phyloP scores from a whole-genome alignment of 169 alveolate genomes.

The Babesia sp. region DNA sequence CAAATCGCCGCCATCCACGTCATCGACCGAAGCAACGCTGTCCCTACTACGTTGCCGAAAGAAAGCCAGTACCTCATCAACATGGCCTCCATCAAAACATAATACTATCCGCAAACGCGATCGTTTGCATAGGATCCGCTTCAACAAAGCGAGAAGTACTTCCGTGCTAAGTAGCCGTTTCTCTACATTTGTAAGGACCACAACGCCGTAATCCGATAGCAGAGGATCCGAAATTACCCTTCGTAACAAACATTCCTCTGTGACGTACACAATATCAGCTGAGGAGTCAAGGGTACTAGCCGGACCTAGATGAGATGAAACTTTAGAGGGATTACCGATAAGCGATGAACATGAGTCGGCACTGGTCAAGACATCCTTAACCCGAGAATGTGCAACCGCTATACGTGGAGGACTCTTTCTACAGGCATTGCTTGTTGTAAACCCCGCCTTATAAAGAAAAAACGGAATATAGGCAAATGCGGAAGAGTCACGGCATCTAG shows the following conservation, averaged over 20 bases:
- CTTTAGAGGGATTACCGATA: slow-evolving; percentile 25
- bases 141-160: slow-evolving; percentile 59
- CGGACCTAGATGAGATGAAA: slow-evolving; percentile 6
- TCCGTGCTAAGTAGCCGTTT: slow-evolving; percentile 65
- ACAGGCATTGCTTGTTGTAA: slow-evolving; percentile 7
- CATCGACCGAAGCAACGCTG: too few species aligned
- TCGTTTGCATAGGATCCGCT: slow-evolving; percentile 26
- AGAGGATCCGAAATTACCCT: slow-evolving; percentile 70
- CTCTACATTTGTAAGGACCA: slow-evolving; percentile 66
- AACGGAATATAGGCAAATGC: slow-evolving; percentile 44
- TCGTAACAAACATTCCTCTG: slow-evolving; percentile 34
- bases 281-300: neutral
- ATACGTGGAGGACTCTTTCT: slow-evolving; percentile 55
- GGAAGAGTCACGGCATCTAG: slow-evolving; percentile 47
- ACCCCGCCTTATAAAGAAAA: slow-evolving; percentile 57
- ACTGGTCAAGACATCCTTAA: slow-evolving; percentile 4
- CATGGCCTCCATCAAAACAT: slow-evolving; percentile 33
- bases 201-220: slow-evolving; percentile 71
- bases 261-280: slow-evolving; percentile 47
- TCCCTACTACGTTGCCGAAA: neutral
- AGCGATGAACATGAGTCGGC: slow-evolving; percentile 54
- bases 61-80: slow-evolving; percentile 17
- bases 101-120: slow-evolving; percentile 58
- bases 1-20: neutral
- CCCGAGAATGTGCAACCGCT: slow-evolving; percentile 29